Evolutionary conservation across 2,329 filamentous ascomycete genomes (phyloP).

Genomic region (Pseudogymnoascus sp.): DNA sequence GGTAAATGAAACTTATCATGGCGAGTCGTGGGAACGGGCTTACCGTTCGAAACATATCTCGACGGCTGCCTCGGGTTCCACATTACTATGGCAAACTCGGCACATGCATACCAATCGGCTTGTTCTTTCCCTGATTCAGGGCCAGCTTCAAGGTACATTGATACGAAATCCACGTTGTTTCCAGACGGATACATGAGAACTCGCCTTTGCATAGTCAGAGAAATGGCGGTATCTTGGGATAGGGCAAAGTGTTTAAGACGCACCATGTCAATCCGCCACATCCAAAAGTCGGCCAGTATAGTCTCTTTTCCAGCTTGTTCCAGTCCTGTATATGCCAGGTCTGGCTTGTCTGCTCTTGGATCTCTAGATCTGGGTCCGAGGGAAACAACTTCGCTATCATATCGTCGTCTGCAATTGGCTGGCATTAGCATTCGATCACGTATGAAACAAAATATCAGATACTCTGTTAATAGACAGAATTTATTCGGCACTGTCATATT

Average conservation of each 20-base stretch:
- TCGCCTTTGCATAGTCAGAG: slow-evolving; percentile 48
- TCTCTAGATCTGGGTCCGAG: slow-evolving; percentile 67
- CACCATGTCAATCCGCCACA: slow-evolving; percentile 84
- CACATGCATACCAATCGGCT: slow-evolving; percentile 92
- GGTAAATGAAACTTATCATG: slow-evolving; percentile 40
- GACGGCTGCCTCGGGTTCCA: slow-evolving; percentile 88
- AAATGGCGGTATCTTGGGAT: not conserved
- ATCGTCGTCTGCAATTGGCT: slow-evolving; percentile 53
- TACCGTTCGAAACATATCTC: not conserved
- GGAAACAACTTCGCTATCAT: slow-evolving; percentile 77
- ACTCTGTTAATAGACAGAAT: not conserved
- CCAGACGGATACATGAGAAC: slow-evolving; percentile 92
- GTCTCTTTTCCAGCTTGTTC: slow-evolving; percentile 67
- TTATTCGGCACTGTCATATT: not conserved
- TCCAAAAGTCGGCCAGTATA: slow-evolving; percentile 81
- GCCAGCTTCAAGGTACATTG: slow-evolving; percentile 93
- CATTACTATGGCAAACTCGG: slow-evolving; percentile 87
- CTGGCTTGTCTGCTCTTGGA: slow-evolving; percentile 63
- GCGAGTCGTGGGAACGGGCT: not conserved
- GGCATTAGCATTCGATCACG: not conserved
- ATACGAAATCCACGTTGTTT: slow-evolving; percentile 88
- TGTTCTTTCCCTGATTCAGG: slow-evolving; percentile 68
- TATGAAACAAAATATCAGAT: not conserved
- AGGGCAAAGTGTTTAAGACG: slow-evolving; percentile 25
- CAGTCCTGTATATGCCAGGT: slow-evolving; percentile 89